These are phyloP conservation scores for Solanum chilense DNA, from an alignment of 257 asterid species.

Conservation along the genomic window DNA sequence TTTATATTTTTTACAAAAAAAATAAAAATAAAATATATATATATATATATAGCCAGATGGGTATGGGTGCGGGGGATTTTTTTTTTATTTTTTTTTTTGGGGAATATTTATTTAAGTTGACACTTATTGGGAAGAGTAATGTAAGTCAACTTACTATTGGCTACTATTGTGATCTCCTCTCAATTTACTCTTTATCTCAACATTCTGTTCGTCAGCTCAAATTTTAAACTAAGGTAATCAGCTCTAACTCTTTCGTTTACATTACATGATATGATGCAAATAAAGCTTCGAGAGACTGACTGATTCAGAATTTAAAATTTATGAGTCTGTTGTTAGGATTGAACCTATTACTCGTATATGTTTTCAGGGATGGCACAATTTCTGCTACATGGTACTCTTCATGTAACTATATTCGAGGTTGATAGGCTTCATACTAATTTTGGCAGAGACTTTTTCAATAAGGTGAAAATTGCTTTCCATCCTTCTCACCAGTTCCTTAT, in stretches of 20 bases:
- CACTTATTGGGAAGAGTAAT: no score
- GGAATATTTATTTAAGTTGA: no score
- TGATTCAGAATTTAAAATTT: not conserved
- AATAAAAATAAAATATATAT: no score
- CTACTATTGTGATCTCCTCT: not conserved
- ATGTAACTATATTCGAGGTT: constrained; percentile 21
- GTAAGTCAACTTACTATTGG: not conserved
- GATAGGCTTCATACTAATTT: constrained; percentile 13
- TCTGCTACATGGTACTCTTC: constrained; percentile 27
- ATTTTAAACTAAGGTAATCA: not conserved
- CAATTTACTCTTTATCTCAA: not conserved
- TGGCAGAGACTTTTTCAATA: constrained; percentile 4
- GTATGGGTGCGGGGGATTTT: no score
- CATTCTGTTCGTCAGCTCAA: not conserved
- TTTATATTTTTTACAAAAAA: no score
- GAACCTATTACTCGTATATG: not conserved
- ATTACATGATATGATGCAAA: not conserved
- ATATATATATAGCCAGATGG: no score
- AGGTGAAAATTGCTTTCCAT: constrained; percentile 1
- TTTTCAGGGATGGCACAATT: constrained; percentile 15
- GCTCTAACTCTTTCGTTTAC: not conserved
- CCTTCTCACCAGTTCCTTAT: not conserved
- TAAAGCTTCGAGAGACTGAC: not conserved
- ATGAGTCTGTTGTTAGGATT: not conserved
- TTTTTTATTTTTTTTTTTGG: no score